Percentiles rank a stretch among this genome's conserved stretches.
Conservation (phyloP, 2,329 filamentous ascomycete species). For the Clonostachys byssicola region DNA sequence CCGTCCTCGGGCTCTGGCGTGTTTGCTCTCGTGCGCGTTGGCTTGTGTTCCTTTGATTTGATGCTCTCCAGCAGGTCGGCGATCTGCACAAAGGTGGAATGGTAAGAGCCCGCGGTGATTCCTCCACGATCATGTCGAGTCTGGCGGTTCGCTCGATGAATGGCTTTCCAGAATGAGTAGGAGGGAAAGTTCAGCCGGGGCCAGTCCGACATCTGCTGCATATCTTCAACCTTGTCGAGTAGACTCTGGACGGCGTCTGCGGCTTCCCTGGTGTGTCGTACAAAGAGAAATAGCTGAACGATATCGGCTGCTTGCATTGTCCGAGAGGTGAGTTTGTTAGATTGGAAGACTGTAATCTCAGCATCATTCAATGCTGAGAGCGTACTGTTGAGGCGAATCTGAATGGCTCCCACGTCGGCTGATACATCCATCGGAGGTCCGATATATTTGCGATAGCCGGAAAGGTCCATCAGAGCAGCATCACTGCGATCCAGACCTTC, state of each 20-base stretch:
- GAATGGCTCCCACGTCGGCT: conserved; percentile 30
- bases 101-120: conserved; percentile 47
- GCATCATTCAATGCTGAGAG: conserved; percentile 40
- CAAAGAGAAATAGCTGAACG: conserved; percentile 49
- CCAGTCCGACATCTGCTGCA: conserved; percentile 33
- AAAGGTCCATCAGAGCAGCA: conserved; percentile 48
- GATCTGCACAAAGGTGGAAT: conserved; percentile 38
- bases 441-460: conserved; percentile 41
- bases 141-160: conserved; percentile 50
- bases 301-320: conserved; percentile 44
- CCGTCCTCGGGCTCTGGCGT: conserved; percentile 7
- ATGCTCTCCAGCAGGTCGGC: conserved; percentile 35
- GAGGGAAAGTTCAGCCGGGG: conserved; percentile 43
- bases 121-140: conserved; percentile 56
- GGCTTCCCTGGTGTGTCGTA: conserved; percentile 48
- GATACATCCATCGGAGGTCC: conserved; percentile 36
- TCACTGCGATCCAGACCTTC: conserved; percentile 39
- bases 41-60: conserved; percentile 28
- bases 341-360: conserved; percentile 40
- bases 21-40: conserved; percentile 4
- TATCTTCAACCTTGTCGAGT: conserved; percentile 38
- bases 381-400: conserved; percentile 32
- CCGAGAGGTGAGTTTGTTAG: conserved; percentile 35
- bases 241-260: conserved; percentile 41
- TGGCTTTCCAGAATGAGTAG: conserved; percentile 47